Base-by-base conservation (phyloP, 139 green algal genomes). In the Coccomyxa sp. region DNA sequence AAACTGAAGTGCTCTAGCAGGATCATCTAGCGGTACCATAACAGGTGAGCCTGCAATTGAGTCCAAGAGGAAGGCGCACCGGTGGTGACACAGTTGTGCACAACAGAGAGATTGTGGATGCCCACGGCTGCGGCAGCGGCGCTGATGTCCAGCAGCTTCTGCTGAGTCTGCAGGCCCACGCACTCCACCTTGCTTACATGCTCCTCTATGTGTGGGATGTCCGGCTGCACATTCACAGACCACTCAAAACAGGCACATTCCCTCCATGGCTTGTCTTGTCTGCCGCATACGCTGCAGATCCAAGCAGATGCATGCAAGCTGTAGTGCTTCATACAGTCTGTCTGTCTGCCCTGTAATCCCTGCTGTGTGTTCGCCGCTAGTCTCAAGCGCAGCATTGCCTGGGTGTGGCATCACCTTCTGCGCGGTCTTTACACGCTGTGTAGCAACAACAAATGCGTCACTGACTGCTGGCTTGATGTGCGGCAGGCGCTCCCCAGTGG, bases 391-490 rank as follows among this genome's bases (percentile, higher is more conserved):
- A 51, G 38, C 38, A 51, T 51, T 51, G 38, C 38, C 38, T 7
- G 38, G 38, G 38, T 51, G 7, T 51, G 38, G 38, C 38, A 51
- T 25, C 71, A 38, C 85, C 85, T 94, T 94, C 66, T 85, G 81
- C 28, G 91, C 90, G 18, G 88, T 85, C 67, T 91, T 89, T 57
- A 94, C 89, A 0, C 91, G 80, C 13, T 87, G 87, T 14, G 91
- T 93, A 32, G 91, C 90, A 67, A 94, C 91, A 82, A 93, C 90
- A 83, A 94, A 94, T 28, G 84, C 86, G 16, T 94, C 91, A 11
- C 86, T 90, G 27, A 92, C 81, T 4, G 81, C 81, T 12, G 83
- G 85, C 21, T 45, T 74, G 25, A 88, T 82, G 51, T 76, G 67
- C n/a, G 76, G 57, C 32, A 76, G 28, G 38, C 28, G 80, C 27